A percentile compares a stretch with the other conserved stretches of the same genome.
phyloP scores from a whole-genome alignment of 441 rosid species.

The Erodium texanum region DNA sequence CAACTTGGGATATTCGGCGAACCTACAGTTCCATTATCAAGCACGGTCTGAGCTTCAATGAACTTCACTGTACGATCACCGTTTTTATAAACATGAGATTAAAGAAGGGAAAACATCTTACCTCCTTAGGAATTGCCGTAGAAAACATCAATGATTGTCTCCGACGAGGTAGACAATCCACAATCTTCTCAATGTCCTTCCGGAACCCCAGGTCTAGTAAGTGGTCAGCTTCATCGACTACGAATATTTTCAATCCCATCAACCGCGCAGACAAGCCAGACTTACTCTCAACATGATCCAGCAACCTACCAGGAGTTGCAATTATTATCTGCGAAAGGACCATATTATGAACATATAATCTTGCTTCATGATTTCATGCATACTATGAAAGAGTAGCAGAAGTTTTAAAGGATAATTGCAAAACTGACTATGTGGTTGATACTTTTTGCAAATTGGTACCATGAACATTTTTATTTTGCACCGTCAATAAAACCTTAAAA shows the following conservation, averaged over 20 bases:
- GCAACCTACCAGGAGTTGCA: constrained; percentile 92
- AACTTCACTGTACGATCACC: background rate
- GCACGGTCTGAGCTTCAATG: constrained; percentile 8
- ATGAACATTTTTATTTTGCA: no score
- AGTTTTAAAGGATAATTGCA: no score
- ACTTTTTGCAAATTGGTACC: no score
- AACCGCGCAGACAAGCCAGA: constrained; percentile 63
- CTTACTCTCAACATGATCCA: constrained; percentile 88
- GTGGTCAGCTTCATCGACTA: constrained; percentile 90
- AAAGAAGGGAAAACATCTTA: constrained; percentile 19
- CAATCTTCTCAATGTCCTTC: constrained; percentile 82
- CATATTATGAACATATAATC: constrained; percentile 3
- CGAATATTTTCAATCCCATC: constrained; percentile 81
- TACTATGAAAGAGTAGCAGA: background rate
- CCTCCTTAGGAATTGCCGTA: constrained; percentile 92
- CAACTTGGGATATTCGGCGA: constrained; percentile 85
- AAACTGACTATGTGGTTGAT: no score
- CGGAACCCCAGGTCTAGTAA: constrained; percentile 86
- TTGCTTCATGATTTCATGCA: background rate
- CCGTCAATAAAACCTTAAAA: no score
- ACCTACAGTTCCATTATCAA: constrained; percentile 40
- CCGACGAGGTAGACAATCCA: constrained; percentile 73
- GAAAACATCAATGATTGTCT: constrained; percentile 85
- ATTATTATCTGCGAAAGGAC: constrained; percentile 49
- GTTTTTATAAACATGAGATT: constrained; percentile 12